phyloP scores from a whole-genome alignment of 495 filamentous ascomycete species.

The Penicillium parvum region DNA sequence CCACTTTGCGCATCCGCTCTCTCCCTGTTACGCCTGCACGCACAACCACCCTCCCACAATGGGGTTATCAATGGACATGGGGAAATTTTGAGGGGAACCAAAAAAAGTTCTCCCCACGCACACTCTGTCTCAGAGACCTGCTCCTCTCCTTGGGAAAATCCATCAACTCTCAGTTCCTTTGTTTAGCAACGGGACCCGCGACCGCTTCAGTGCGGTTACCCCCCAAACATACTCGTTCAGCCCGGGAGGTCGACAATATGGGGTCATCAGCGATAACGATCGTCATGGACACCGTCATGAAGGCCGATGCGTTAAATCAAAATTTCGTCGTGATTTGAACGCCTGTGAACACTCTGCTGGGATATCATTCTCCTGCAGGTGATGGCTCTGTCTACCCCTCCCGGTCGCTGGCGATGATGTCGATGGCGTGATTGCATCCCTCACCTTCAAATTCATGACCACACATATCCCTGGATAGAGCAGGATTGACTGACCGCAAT shows the following conservation, averaged over 20 bases:
- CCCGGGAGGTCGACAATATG: slow-evolving; percentile 3
- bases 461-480: neutral
- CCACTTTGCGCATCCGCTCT: slow-evolving; percentile 10
- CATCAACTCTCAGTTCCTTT: slow-evolving; percentile 12
- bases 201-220: slow-evolving; percentile 21
- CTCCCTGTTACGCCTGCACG: slow-evolving; percentile 4
- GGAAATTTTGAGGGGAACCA: neutral
- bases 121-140: slow-evolving; percentile 5
- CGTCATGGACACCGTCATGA: slow-evolving; percentile 11
- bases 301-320: slow-evolving; percentile 1
- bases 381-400: slow-evolving; percentile 22
- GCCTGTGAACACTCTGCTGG: neutral
- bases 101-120: neutral
- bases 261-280: slow-evolving; percentile 13
- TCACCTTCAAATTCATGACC: slow-evolving; percentile 7
- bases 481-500: slow-evolving; percentile 10
- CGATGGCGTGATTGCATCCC: slow-evolving; percentile 24
- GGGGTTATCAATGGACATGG: slow-evolving; percentile 1
- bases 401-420: slow-evolving; percentile 25
- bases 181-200: slow-evolving; percentile 26
- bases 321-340: neutral
- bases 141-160: slow-evolving; percentile 6
- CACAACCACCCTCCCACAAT: slow-evolving; percentile 11
- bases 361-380: neutral
- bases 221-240: slow-evolving; percentile 14